Conservation (phyloP, 768 basidiomycete species). For the Lactarius deliciosus region DNA sequence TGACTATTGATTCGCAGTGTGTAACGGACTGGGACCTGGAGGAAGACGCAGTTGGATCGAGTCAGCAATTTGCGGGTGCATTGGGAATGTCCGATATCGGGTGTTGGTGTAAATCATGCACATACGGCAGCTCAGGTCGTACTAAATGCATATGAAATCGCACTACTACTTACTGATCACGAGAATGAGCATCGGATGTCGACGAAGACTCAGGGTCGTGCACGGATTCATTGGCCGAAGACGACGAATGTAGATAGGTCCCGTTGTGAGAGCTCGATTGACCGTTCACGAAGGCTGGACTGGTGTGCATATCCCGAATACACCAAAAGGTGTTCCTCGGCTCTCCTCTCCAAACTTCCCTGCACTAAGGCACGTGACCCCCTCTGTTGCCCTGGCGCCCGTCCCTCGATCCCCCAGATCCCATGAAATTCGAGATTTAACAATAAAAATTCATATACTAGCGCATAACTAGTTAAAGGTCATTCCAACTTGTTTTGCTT, state of each 20-base stretch:
- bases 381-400: background rate
- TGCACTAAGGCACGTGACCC: background rate
- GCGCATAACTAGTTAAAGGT: no score
- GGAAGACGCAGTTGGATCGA: constrained; percentile 2
- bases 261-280: background rate
- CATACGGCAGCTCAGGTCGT: background rate
- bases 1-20: constrained; percentile 57
- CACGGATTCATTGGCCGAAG: background rate
- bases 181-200: background rate
- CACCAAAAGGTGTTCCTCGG: background rate
- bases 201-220: background rate
- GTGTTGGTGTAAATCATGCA: background rate
- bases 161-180: background rate
- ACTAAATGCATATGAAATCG: background rate
- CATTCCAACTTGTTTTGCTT: no score
- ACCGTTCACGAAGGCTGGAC: background rate
- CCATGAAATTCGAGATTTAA: no score
- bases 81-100: background rate
- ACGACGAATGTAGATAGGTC: background rate
- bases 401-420: no score
- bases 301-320: background rate
- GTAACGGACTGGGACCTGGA: constrained; percentile 13
- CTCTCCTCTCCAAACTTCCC: background rate
- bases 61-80: constrained; percentile 3
- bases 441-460: no score